Evolutionary conservation across 192 early-diverging fungal species (phyloP).

Genomic region (Pilobolus umbonatus): DNA sequence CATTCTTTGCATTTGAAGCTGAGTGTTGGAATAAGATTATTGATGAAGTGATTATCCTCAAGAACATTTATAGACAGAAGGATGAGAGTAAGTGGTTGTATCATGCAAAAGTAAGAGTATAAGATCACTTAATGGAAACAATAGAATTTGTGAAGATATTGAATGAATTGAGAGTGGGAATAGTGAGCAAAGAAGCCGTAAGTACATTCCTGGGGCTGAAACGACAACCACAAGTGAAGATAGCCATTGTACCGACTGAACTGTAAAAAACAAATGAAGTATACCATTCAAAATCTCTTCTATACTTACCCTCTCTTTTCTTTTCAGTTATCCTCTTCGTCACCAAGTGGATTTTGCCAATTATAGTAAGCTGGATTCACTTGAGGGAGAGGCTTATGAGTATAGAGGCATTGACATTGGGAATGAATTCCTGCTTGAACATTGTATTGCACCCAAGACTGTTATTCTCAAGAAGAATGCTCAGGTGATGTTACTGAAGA

Average conservation of each 20-base stretch:
- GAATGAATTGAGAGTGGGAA: slow-evolving; percentile 77
- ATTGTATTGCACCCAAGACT: slow-evolving; percentile 49
- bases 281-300: not conserved
- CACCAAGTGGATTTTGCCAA: slow-evolving; percentile 76
- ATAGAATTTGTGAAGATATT: slow-evolving; percentile 70
- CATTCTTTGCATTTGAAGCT: slow-evolving; percentile 65
- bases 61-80: slow-evolving; percentile 78
- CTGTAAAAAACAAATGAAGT: slow-evolving; percentile 47
- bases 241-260: slow-evolving; percentile 56
- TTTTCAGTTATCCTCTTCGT: slow-evolving; percentile 51
- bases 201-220: slow-evolving; percentile 40
- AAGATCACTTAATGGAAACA: not conserved
- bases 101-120: not conserved
- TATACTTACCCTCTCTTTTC: not conserved
- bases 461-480: slow-evolving; percentile 68
- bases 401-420: slow-evolving; percentile 48
- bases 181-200: slow-evolving; percentile 49
- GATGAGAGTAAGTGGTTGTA: slow-evolving; percentile 43
- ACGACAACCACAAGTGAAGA: slow-evolving; percentile 48
- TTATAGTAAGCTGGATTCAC: slow-evolving; percentile 37
- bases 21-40: slow-evolving; percentile 51
- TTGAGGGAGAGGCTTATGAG: slow-evolving; percentile 44
- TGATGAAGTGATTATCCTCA: slow-evolving; percentile 54
- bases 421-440: slow-evolving; percentile 28
- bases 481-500: slow-evolving; percentile 86